A percentile compares a stretch with the other conserved stretches of the same genome.
Conservation (phyloP, 352 stramenopile species). For the Pythium aquatile region DNA sequence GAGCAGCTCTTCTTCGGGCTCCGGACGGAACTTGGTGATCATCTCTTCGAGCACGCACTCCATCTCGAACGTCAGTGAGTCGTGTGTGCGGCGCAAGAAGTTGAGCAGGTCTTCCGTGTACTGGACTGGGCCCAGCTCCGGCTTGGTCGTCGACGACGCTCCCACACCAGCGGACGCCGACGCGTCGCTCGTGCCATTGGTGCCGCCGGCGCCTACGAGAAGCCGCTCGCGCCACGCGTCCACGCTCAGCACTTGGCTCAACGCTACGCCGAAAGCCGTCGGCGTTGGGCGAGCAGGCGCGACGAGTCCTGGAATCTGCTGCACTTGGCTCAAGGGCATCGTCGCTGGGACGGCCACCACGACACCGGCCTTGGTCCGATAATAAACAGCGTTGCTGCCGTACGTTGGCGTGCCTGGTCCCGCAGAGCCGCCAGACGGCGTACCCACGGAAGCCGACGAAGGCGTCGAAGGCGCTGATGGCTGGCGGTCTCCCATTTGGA, state of each 20-base stretch:
- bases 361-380: slow-evolving; percentile 76
- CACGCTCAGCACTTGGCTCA: slow-evolving; percentile 61
- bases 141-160: slow-evolving; percentile 29
- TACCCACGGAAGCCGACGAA: slow-evolving; percentile 15
- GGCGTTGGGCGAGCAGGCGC: slow-evolving; percentile 58
- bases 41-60: slow-evolving; percentile 99
- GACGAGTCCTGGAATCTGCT: slow-evolving; percentile 75
- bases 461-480: slow-evolving; percentile 20
- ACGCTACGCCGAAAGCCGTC: slow-evolving; percentile 64
- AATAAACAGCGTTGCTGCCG: slow-evolving; percentile 47
- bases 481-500: slow-evolving; percentile 26
- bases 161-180: not conserved
- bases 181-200: slow-evolving; percentile 1
- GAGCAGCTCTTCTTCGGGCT: slow-evolving; percentile 97
- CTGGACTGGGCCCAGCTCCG: slow-evolving; percentile 81
- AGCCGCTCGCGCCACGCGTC: slow-evolving; percentile 61
- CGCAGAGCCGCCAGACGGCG: slow-evolving; percentile 9
- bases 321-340: slow-evolving; percentile 55
- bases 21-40: slow-evolving; percentile 96
- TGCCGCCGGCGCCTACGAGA: slow-evolving; percentile 7
- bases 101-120: slow-evolving; percentile 94
- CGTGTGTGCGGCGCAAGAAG: slow-evolving; percentile 90
- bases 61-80: slow-evolving; percentile 92
- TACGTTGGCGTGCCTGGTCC: slow-evolving; percentile 27
- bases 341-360: slow-evolving; percentile 69